These are phyloP conservation scores for Cryphonectria carpinicola DNA, from an alignment of 2,329 filamentous ascomycete species.

Conservation along the genomic window DNA sequence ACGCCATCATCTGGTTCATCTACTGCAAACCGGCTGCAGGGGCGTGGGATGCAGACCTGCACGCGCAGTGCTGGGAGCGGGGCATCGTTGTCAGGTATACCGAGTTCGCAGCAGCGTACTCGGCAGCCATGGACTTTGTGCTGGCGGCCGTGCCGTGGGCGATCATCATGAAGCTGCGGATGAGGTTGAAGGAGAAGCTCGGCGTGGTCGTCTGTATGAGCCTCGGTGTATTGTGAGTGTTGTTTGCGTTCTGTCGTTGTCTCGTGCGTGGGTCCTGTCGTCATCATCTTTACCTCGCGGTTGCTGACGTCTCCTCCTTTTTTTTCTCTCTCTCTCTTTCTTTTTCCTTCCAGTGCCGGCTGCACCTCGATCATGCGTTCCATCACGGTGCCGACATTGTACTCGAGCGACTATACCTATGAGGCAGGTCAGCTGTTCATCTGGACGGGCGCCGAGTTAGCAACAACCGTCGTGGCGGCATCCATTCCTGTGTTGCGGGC, in stretches of 20 bases:
- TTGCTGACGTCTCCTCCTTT: neutral
- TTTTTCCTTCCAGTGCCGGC: slow-evolving; percentile 35
- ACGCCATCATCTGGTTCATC: slow-evolving; percentile 37
- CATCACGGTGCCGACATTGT: slow-evolving; percentile 14
- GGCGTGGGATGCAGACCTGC: slow-evolving; percentile 34
- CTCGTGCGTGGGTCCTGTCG: too few species aligned
- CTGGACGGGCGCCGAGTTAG: slow-evolving; percentile 34
- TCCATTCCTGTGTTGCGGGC: slow-evolving; percentile 33
- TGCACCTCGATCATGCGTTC: slow-evolving; percentile 36
- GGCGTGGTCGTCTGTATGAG: slow-evolving; percentile 48
- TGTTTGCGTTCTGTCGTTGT: neutral
- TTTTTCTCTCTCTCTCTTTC: neutral
- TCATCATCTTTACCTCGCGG: neutral
- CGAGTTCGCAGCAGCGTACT: slow-evolving; percentile 40
- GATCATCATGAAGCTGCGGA: slow-evolving; percentile 45
- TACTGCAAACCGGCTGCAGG: slow-evolving; percentile 39
- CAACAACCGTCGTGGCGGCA: slow-evolving; percentile 38
- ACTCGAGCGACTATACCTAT: slow-evolving; percentile 23
- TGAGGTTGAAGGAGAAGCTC: slow-evolving; percentile 46
- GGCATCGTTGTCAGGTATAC: slow-evolving; percentile 38
- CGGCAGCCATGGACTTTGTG: slow-evolving; percentile 44
- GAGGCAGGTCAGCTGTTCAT: slow-evolving; percentile 28
- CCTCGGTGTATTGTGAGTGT: slow-evolving; percentile 46
- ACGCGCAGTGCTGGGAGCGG: slow-evolving; percentile 39
- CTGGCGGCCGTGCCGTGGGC: slow-evolving; percentile 47